phyloP scores from a whole-genome alignment of 306 rosid species.

The Macrotyloma uniflorum region DNA sequence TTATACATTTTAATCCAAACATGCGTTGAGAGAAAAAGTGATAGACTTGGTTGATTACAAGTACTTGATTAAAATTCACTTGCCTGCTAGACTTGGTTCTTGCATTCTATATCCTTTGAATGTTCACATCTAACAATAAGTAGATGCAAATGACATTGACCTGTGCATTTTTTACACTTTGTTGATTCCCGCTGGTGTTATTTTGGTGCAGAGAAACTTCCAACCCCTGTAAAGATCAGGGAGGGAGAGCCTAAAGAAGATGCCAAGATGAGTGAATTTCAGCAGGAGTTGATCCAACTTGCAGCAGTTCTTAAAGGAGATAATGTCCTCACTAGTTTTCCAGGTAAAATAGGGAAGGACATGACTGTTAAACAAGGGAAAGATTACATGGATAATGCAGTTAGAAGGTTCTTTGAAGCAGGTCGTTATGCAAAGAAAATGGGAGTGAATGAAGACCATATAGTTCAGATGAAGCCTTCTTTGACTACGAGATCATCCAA shows the following conservation, averaged over 20 bases:
- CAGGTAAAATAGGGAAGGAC: slow-evolving; percentile 56
- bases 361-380: slow-evolving; percentile 82
- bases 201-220: slow-evolving; percentile 60
- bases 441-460: slow-evolving; percentile 77
- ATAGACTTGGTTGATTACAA: not conserved
- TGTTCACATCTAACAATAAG: not conserved
- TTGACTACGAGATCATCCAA: slow-evolving; percentile 68
- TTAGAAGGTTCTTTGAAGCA: slow-evolving; percentile 71
- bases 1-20: not conserved
- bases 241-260: slow-evolving; percentile 59
- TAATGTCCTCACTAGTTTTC: slow-evolving; percentile 66
- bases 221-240: slow-evolving; percentile 59
- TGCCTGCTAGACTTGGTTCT: not conserved
- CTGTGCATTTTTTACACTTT: slow-evolving; percentile 1
- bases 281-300: slow-evolving; percentile 77
- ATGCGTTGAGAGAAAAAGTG: not conserved
- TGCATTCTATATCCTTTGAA: not conserved
- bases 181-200: slow-evolving; percentile 13
- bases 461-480: slow-evolving; percentile 91
- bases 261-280: slow-evolving; percentile 70
- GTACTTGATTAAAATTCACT: not conserved
- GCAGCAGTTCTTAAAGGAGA: slow-evolving; percentile 86
- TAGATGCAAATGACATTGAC: not conserved
- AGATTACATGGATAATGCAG: slow-evolving; percentile 69
- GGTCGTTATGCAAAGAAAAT: slow-evolving; percentile 69